Percentiles rank a stretch among this genome's conserved stretches.
Evolutionary conservation across 2,329 filamentous ascomycete genomes (phyloP).

Genomic region (Exophiala aquamarina): DNA sequence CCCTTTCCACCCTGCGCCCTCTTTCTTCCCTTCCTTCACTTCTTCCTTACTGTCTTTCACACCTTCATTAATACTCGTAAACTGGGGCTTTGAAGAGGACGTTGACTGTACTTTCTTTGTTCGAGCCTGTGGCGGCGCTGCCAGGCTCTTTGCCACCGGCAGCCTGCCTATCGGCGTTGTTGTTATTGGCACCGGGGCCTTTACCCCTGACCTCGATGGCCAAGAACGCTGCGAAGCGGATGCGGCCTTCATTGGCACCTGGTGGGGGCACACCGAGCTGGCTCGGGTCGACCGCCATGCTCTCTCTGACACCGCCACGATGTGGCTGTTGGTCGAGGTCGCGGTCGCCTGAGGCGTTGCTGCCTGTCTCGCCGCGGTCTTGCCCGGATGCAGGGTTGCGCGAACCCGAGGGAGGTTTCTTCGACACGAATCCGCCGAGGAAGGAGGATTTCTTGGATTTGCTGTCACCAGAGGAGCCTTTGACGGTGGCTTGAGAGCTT

Average conservation of each 20-base stretch:
- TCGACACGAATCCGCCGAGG: constrained; percentile 42
- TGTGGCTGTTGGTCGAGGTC: constrained; percentile 17
- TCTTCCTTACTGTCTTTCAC: no score
- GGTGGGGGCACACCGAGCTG: constrained; percentile 13
- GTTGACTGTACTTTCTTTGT: constrained; percentile 43
- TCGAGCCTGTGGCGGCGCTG: constrained; percentile 17
- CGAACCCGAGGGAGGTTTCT: constrained; percentile 29
- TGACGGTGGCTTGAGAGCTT: constrained; percentile 19
- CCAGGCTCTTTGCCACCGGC: constrained; percentile 17
- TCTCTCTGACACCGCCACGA: constrained; percentile 13
- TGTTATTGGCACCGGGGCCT: constrained; percentile 10
- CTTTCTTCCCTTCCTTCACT: no score
- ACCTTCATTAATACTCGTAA: constrained; percentile 48
- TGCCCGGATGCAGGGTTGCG: constrained; percentile 2
- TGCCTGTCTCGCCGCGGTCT: constrained; percentile 28
- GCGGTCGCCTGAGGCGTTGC: constrained; percentile 12
- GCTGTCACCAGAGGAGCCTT: constrained; percentile 26
- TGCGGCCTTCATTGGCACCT: constrained; percentile 44
- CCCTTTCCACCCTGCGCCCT: no score
- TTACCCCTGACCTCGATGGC: constrained; percentile 73
- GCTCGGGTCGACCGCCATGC: constrained; percentile 18
- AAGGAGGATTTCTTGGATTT: constrained; percentile 41
- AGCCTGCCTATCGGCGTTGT: constrained; percentile 5
- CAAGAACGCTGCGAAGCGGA: constrained; percentile 75
- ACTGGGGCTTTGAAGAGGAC: constrained; percentile 75